Evolutionary conservation across 345 rosid species (phyloP), one percentile per base, ranked within the genome.

Genomic region (Eucalyptus curtisii): DNA sequence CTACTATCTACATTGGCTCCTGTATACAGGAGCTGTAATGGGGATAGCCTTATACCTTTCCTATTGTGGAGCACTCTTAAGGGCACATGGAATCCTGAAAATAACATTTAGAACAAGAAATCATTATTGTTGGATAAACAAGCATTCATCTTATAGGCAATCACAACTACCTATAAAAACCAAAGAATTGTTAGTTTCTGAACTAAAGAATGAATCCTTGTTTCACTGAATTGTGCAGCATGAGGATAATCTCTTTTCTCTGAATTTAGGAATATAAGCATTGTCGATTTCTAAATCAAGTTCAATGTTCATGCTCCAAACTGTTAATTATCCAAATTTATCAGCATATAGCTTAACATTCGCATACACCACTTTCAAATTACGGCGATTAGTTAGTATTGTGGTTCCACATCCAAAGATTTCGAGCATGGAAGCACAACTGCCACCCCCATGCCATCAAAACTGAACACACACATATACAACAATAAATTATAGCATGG

Each of bases 61-160:
- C 90, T 79, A 88, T 85, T 37, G 89, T 22, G 57, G 37, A 52
- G 91, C 33, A 89, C 86, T 89, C 92, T 89, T 68, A 50, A 40
- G 8, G 68, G 90, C 90, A 71, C 31, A 88, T 49, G 47, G 27
- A 64, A 87, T 89, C 95, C 99, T 96, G 98, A 68, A 89, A 91
- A n/a, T 50, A 37, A 59, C 42, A 87, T 85, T 48, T 89, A 87
- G 71, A 81, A 85, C 87, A 68, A 49, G 80, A 87, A 84, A 88
- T 42, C 45, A 11, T 87, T 86, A 50, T 31, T 80, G 85, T 86
- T 71, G 86, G 13, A 81, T 86, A 91, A 88, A 15, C 14, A 90
- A 84, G 86, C 45, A 53, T 49, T 30, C 86, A 87, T 86, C 86
- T 87, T 31, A 47, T 50, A 5, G 31, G n/a, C 31, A 87, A 48